A percentile compares a stretch with the other conserved stretches of the same genome.
Conservation (phyloP, 352 stramenopile genomes). For the Phytophthora multivora region DNA sequence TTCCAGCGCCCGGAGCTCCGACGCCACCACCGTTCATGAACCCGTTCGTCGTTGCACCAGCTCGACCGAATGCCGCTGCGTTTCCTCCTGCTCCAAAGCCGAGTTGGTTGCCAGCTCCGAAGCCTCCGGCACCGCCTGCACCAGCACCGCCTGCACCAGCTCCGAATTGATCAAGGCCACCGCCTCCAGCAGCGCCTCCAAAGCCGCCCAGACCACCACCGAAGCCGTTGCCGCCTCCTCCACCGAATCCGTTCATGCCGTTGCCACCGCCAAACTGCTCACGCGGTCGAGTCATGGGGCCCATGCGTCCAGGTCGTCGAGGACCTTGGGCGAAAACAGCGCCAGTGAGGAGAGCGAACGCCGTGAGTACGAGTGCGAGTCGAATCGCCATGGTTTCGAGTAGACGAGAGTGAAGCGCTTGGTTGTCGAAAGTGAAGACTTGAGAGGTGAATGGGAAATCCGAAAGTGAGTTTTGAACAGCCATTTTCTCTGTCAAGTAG, state of each 20-base stretch:
- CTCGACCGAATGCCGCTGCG: slow-evolving; percentile 3
- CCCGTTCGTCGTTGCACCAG: slow-evolving; percentile 4
- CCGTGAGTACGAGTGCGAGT: slow-evolving; percentile 20
- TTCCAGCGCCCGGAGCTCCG: background rate
- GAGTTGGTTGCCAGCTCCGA: slow-evolving; percentile 6
- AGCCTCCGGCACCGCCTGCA: too few relatives aligned
- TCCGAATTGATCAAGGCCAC: slow-evolving; percentile 11
- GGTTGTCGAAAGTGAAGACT: slow-evolving; percentile 7
- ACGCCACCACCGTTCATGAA: slow-evolving; percentile 1
- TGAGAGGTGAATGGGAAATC: slow-evolving; percentile 11
- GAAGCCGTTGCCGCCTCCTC: background rate
- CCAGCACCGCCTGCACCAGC: background rate
- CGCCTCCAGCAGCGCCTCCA: slow-evolving; percentile 1
- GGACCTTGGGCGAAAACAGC: slow-evolving; percentile 23
- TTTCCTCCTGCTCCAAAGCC: slow-evolving; percentile 4
- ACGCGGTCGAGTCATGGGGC: slow-evolving; percentile 10
- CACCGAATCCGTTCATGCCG: slow-evolving; percentile 5
- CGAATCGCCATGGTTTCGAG: slow-evolving; percentile 22
- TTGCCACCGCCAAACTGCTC: slow-evolving; percentile 23
- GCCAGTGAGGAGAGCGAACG: slow-evolving; percentile 16
- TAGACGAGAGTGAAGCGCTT: background rate
- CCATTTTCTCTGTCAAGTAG: background rate
- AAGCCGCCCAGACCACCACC: slow-evolving; percentile 9
- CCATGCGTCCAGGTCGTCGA: slow-evolving; percentile 17
- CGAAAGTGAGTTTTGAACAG: slow-evolving; percentile 8